A percentile compares a stretch with the other conserved stretches of the same genome.
Evolutionary conservation across 805 yeast genomes (phyloP).

Genomic region (Danielia reshetovae): DNA sequence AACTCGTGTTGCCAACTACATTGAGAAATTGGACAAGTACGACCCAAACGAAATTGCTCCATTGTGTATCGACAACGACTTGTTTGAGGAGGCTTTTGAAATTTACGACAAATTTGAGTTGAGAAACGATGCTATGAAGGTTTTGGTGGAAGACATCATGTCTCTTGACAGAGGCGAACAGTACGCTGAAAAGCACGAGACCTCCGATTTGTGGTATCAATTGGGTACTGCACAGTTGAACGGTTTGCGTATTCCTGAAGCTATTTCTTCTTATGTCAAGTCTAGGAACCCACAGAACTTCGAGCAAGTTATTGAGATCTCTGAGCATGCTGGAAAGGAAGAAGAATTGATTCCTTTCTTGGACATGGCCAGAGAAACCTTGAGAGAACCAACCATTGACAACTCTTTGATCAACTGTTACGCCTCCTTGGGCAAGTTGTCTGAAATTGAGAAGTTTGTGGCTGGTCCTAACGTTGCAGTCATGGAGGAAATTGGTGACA

Average conservation of each 20-base stretch:
- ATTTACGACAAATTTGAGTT: slow-evolving; percentile 82
- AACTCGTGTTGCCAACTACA: slow-evolving; percentile 73
- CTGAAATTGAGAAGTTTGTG: slow-evolving; percentile 81
- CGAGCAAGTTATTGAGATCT: slow-evolving; percentile 85
- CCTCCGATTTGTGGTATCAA: slow-evolving; percentile 88
- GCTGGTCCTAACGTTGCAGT: slow-evolving; percentile 91
- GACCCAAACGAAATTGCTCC: slow-evolving; percentile 94
- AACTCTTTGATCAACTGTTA: slow-evolving; percentile 86
- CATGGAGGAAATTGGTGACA: slow-evolving; percentile 88
- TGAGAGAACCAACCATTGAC: slow-evolving; percentile 90
- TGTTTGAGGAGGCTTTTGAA: slow-evolving; percentile 91
- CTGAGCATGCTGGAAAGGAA: slow-evolving; percentile 94
- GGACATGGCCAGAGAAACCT: slow-evolving; percentile 84
- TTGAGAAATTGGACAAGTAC: slow-evolving; percentile 85
- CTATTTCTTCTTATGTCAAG: slow-evolving; percentile 85
- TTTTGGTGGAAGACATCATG: slow-evolving; percentile 87
- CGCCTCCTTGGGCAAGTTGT: slow-evolving; percentile 70
- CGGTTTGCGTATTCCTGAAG: slow-evolving; percentile 87
- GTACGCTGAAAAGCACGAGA: slow-evolving; percentile 85
- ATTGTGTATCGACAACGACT: slow-evolving; percentile 81
- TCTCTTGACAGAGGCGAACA: slow-evolving; percentile 92
- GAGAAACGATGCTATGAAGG: slow-evolving; percentile 77
- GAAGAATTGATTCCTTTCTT: slow-evolving; percentile 87
- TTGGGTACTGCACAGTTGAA: slow-evolving; percentile 94
- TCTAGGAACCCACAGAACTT: slow-evolving; percentile 90